Evolutionary conservation across 257 asterid genomes (phyloP).

Genomic region (Solanum chiquidenum): DNA sequence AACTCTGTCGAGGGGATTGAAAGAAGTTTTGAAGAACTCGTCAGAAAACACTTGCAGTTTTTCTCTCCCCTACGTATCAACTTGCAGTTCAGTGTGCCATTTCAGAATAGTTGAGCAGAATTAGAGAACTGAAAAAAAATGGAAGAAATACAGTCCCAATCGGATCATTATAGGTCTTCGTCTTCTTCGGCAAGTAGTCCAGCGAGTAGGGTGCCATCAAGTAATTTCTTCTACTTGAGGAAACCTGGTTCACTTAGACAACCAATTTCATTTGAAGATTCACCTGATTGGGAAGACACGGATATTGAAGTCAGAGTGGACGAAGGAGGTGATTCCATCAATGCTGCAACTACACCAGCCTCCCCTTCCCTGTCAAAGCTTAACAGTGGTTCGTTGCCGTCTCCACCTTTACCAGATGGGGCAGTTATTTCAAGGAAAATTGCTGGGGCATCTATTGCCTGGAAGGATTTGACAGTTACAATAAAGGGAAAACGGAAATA

Average conservation of each 20-base stretch:
- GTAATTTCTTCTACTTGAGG: constrained; percentile 86
- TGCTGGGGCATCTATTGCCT: constrained; percentile 82
- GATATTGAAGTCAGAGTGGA: constrained; percentile 76
- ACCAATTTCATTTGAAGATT: constrained; percentile 93
- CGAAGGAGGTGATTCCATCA: constrained; percentile 76
- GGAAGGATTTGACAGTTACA: constrained; percentile 92
- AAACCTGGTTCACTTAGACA: constrained; percentile 83
- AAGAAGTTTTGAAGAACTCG: neutral
- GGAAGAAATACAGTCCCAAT: constrained; percentile 97
- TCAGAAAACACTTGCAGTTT: neutral
- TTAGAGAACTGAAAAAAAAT: constrained; percentile 19
- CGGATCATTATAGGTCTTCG: constrained; percentile 88
- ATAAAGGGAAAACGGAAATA: constrained; percentile 88
- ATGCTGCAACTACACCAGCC: constrained; percentile 62
- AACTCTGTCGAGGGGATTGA: neutral
- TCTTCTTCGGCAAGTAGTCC: constrained; percentile 99
- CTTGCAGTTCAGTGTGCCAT: neutral
- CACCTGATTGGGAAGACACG: constrained; percentile 94
- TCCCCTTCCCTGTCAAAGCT: constrained; percentile 91
- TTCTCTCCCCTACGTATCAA: neutral
- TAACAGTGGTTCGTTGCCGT: constrained; percentile 73
- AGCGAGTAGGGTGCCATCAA: constrained; percentile 81
- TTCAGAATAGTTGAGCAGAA: neutral
- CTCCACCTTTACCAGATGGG: constrained; percentile 79
- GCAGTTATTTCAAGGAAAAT: constrained; percentile 48